Evolutionary conservation across 257 asterid genomes (phyloP).

Genomic region (Jacaranda mimosifolia): DNA sequence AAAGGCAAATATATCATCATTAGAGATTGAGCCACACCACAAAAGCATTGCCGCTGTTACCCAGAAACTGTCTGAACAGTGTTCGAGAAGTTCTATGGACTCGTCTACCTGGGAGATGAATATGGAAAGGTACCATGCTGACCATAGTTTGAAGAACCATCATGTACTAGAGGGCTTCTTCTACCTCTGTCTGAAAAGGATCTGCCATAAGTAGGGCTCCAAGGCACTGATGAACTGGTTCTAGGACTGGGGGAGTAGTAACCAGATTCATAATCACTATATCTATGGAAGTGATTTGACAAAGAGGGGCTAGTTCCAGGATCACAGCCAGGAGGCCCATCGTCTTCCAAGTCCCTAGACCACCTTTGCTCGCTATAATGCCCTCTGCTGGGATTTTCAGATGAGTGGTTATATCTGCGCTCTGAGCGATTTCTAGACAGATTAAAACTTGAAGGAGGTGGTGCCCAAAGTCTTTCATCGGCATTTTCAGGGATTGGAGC

Average conservation of each 20-base stretch:
- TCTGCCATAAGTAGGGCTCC: conserved; percentile 68
- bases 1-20: too few relatives aligned
- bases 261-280: conserved; percentile 55
- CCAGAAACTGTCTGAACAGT: too few relatives aligned
- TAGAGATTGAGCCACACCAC: too few relatives aligned
- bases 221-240: conserved; percentile 44
- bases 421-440: conserved; percentile 51
- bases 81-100: neutral
- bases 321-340: conserved; percentile 85
- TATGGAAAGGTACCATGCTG: conserved; percentile 48
- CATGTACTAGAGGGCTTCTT: conserved; percentile 55
- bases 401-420: conserved; percentile 49
- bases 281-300: conserved; percentile 53
- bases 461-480: conserved; percentile 76
- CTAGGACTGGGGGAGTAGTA: conserved; percentile 53
- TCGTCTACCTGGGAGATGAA: conserved; percentile 57
- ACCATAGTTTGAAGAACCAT: conserved; percentile 46
- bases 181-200: conserved; percentile 70
- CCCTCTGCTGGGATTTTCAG: conserved; percentile 55
- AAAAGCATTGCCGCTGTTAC: too few relatives aligned
- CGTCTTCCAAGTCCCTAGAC: conserved; percentile 64
- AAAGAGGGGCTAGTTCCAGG: conserved; percentile 66
- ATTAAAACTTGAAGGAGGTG: conserved; percentile 39
- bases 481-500: conserved; percentile 92
- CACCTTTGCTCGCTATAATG: conserved; percentile 50